phyloP scores from a whole-genome alignment of 2,329 filamentous ascomycete genomes.

The Beauveria rudraprayagi region DNA sequence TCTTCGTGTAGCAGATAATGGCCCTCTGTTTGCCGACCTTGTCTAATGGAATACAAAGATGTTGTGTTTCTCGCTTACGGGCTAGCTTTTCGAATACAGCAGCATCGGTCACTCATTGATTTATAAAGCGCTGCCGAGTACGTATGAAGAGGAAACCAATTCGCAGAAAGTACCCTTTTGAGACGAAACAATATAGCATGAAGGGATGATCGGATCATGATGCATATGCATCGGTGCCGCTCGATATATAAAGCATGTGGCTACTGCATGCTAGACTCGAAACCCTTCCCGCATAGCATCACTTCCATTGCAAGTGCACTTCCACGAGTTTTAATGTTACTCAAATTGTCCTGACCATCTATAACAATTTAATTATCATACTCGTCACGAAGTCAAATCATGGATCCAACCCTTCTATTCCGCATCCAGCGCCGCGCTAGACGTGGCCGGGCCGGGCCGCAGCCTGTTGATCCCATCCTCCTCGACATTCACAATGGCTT shows the following conservation, averaged over 20 bases:
- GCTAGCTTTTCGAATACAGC: neutral
- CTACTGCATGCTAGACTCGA: neutral
- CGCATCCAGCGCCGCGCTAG: slow-evolving; percentile 2
- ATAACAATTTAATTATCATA: neutral
- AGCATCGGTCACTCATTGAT: neutral
- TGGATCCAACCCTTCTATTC: neutral
- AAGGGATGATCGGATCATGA: neutral
- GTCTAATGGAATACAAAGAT: neutral
- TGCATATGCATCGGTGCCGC: neutral
- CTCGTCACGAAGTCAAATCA: neutral
- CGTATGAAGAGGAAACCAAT: neutral
- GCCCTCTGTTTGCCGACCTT: neutral
- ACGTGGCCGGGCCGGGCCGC: neutral
- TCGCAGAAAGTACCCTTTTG: neutral
- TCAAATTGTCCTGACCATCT: neutral
- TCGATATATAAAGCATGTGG: neutral
- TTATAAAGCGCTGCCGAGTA: neutral
- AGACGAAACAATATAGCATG: neutral
- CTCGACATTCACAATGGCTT: slow-evolving; percentile 9
- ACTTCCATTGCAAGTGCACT: neutral
- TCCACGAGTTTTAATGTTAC: neutral
- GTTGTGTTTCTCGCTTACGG: neutral
- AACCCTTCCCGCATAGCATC: neutral
- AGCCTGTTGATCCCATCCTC: neutral
- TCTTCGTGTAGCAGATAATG: neutral